These are phyloP conservation scores for Spathaspora boniae DNA, from an alignment of 805 yeast species.

Conservation along the genomic window DNA sequence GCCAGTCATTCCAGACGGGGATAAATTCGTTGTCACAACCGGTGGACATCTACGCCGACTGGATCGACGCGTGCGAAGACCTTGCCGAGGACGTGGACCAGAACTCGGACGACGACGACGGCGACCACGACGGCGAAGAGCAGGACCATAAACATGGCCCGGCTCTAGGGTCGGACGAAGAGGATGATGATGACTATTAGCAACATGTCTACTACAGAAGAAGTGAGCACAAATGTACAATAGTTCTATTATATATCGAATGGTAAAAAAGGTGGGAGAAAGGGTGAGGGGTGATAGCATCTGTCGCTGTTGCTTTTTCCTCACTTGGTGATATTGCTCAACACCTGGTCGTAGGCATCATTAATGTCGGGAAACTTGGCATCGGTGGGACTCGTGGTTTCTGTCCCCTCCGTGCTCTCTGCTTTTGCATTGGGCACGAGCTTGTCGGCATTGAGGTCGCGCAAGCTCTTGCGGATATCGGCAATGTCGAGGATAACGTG, in stretches of 20 bases:
- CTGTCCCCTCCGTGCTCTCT: too few species aligned
- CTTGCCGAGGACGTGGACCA: constrained; percentile 56
- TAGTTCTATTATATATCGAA: neutral
- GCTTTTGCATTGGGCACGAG: too few species aligned
- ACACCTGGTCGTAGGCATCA: constrained; percentile 22
- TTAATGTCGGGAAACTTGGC: too few species aligned
- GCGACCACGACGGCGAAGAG: constrained; percentile 34
- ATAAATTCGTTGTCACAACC: constrained; percentile 85
- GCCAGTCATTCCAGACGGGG: constrained; percentile 86
- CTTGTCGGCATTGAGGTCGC: too few species aligned
- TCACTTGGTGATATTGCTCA: constrained; percentile 13
- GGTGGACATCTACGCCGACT: constrained; percentile 91
- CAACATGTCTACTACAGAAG: neutral
- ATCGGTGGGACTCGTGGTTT: too few species aligned
- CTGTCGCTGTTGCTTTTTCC: neutral
- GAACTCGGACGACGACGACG: constrained; percentile 18
- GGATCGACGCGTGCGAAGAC: constrained; percentile 96
- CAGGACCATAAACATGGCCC: constrained; percentile 2
- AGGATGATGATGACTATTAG: constrained; percentile 8
- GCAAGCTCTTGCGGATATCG: too few species aligned
- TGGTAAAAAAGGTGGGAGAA: neutral
- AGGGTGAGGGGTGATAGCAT: constrained; percentile 1
- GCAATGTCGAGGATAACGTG: constrained; percentile 12
- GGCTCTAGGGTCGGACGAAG: constrained; percentile 13
- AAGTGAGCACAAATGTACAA: neutral